Conservation (phyloP, 768 basidiomycete species). For the Gloeopeniophorella convolvens region DNA sequence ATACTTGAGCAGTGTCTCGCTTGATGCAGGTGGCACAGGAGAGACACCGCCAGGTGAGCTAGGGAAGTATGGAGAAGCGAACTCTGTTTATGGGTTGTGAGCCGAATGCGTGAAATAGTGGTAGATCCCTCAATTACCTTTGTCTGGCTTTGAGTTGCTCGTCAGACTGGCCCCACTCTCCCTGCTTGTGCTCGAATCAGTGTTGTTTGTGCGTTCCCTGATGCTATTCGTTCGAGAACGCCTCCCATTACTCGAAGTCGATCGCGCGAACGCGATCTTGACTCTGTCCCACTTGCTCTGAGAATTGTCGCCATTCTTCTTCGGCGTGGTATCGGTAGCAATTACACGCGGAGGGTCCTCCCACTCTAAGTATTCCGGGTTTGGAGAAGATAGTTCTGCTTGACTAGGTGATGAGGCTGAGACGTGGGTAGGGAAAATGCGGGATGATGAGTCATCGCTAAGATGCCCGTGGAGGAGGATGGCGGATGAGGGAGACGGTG, state of each 20-base stretch:
- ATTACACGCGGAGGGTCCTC: slow-evolving; percentile 25
- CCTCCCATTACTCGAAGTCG: slow-evolving; percentile 59
- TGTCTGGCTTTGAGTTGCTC: slow-evolving; percentile 13
- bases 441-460: slow-evolving; percentile 43
- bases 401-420: slow-evolving; percentile 58
- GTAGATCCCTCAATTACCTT: slow-evolving; percentile 8
- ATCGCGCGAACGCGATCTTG: slow-evolving; percentile 58
- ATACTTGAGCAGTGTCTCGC: slow-evolving; percentile 66
- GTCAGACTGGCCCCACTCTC: slow-evolving; percentile 24
- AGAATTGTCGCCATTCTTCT: slow-evolving; percentile 50
- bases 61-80: slow-evolving; percentile 33
- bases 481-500: slow-evolving; percentile 45
- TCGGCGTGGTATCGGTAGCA: slow-evolving; percentile 34
- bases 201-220: slow-evolving; percentile 56
- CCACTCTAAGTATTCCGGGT: slow-evolving; percentile 25
- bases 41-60: slow-evolving; percentile 53
- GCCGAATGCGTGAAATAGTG: not conserved
- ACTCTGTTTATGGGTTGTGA: slow-evolving; percentile 5
- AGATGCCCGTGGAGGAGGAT: slow-evolving; percentile 36
- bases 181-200: slow-evolving; percentile 34
- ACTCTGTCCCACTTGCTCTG: slow-evolving; percentile 68
- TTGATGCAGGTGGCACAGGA: slow-evolving; percentile 71
- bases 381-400: slow-evolving; percentile 52
- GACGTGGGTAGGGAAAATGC: slow-evolving; percentile 53
- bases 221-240: slow-evolving; percentile 79